Conservation (phyloP, 306 rosid genomes). For the Lathyrus aphaca region DNA sequence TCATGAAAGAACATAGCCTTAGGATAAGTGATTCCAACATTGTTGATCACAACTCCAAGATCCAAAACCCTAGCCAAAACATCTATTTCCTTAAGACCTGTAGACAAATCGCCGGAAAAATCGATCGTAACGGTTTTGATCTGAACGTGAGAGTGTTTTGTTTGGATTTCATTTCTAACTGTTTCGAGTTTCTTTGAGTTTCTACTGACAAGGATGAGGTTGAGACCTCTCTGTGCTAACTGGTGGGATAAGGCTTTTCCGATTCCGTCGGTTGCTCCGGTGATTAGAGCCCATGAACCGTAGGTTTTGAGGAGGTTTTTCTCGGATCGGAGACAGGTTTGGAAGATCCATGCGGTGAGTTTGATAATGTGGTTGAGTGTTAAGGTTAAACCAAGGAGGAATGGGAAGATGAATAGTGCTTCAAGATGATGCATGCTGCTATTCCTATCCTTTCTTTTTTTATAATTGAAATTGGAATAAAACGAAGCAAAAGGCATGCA, state of each 20-base stretch:
- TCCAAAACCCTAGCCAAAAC: conserved; percentile 45
- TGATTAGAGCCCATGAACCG: conserved; percentile 54
- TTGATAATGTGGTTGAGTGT: neutral
- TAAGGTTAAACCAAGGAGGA: conserved; percentile 36
- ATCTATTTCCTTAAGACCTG: conserved; percentile 38
- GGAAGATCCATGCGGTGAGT: conserved; percentile 31
- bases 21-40: conserved; percentile 70
- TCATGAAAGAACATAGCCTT: conserved; percentile 63
- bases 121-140: conserved; percentile 50
- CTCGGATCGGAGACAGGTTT: conserved; percentile 32
- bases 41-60: conserved; percentile 64
- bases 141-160: conserved; percentile 34
- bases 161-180: conserved; percentile 50
- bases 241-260: conserved; percentile 47
- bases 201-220: conserved; percentile 70
- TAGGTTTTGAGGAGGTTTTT: conserved; percentile 37
- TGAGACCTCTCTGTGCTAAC: conserved; percentile 43
- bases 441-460: too few relatives aligned
- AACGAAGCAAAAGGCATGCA: too few relatives aligned
- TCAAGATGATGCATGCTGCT: conserved; percentile 5
- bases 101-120: conserved; percentile 46
- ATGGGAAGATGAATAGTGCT: conserved; percentile 17
- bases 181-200: conserved; percentile 51
- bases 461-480: too few relatives aligned
- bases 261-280: conserved; percentile 57